Evolutionary conservation across 2,329 filamentous ascomycete genomes (phyloP).

Genomic region (Colletotrichum sp.): DNA sequence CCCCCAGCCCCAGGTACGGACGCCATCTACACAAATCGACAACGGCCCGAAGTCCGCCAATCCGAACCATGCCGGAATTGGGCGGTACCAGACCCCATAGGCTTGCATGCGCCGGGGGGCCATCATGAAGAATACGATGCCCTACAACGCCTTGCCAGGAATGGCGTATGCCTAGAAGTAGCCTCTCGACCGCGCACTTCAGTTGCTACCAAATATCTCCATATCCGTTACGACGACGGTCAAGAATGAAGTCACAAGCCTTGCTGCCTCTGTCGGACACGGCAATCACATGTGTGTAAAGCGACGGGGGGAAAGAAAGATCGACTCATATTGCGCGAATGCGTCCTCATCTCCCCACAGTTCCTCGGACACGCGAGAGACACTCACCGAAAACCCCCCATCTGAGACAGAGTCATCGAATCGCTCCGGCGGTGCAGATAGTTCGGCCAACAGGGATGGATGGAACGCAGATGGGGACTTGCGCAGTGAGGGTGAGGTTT

Average conservation of each 20-base stretch:
- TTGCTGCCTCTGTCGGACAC: not conserved
- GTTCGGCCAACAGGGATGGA: not conserved
- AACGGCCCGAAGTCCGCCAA: not conserved
- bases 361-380: not conserved
- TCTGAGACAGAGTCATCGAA: constrained; percentile 5
- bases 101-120: not conserved
- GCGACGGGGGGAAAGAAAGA: not conserved
- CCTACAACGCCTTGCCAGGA: not conserved
- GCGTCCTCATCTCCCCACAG: not conserved
- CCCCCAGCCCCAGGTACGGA: not conserved
- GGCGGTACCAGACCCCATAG: not conserved
- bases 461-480: not conserved
- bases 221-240: not conserved
- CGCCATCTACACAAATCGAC: not conserved
- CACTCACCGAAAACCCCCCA: constrained; percentile 4
- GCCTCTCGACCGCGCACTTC: not conserved
- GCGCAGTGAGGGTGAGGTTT: not conserved
- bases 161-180: not conserved
- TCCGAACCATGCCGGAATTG: not conserved
- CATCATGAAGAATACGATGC: not conserved
- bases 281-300: not conserved
- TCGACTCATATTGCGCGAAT: constrained; percentile 1
- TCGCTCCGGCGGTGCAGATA: not conserved
- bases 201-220: not conserved
- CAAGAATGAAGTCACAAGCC: not conserved